These are phyloP conservation scores for Adansonia rubrostipa DNA, from an alignment of 441 rosid species.

Conservation along the genomic window DNA sequence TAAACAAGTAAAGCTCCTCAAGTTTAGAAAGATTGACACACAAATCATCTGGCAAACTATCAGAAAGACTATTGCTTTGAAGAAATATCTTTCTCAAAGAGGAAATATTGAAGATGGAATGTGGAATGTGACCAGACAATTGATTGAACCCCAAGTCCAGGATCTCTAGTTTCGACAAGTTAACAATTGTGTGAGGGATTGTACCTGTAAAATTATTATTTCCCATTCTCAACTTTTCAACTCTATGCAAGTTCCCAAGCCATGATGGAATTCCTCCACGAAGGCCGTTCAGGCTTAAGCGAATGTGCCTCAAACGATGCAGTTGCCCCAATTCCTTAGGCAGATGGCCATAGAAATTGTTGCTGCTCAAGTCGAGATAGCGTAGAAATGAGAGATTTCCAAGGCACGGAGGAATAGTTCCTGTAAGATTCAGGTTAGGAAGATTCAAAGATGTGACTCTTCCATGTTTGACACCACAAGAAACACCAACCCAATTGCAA, in stretches of 20 bases:
- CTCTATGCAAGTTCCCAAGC: background rate
- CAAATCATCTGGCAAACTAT: background rate
- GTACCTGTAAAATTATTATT: background rate
- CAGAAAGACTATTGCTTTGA: background rate
- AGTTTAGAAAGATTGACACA: background rate
- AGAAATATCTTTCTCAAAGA: background rate
- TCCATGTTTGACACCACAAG: background rate
- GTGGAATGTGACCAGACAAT: background rate
- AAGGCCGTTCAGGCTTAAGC: background rate
- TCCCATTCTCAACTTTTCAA: background rate
- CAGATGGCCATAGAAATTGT: background rate
- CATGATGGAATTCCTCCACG: background rate
- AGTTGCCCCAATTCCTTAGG: background rate
- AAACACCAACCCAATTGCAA: background rate
- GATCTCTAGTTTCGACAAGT: background rate
- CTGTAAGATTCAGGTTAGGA: background rate
- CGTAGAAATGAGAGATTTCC: background rate
- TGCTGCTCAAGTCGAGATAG: background rate
- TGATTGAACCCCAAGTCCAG: background rate
- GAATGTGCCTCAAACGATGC: background rate
- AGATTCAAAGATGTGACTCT: conserved; percentile 1
- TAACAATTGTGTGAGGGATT: background rate
- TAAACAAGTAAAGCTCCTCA: background rate
- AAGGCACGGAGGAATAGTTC: background rate
- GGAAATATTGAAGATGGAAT: conserved; percentile 17